Evolutionary conservation across 352 stramenopile genomes (phyloP).

Genomic region (Phytophthora agathidicida): DNA sequence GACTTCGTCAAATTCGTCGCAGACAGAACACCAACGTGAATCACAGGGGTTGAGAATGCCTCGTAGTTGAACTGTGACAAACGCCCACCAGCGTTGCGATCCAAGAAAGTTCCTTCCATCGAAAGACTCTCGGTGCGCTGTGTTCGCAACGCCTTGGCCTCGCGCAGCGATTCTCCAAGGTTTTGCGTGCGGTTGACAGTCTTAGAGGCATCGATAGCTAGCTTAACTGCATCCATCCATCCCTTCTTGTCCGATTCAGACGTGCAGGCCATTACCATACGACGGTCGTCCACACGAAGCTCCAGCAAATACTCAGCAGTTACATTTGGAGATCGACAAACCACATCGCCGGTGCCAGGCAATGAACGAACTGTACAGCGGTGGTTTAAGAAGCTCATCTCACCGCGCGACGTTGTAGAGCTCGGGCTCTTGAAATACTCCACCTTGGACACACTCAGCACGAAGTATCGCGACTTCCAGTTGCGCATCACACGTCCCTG

Average conservation of each 20-base stretch:
- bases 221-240: constrained; percentile 88
- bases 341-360: constrained; percentile 59
- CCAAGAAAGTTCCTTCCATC: constrained; percentile 71
- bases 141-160: constrained; percentile 60
- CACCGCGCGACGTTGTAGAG: constrained; percentile 72
- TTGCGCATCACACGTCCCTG: constrained; percentile 83
- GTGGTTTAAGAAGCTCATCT: constrained; percentile 82
- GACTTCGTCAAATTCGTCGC: constrained; percentile 83
- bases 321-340: constrained; percentile 79
- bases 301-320: constrained; percentile 75
- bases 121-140: constrained; percentile 75
- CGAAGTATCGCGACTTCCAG: constrained; percentile 90
- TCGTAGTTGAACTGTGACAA: constrained; percentile 90
- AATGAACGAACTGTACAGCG: constrained; percentile 82
- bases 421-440: constrained; percentile 88
- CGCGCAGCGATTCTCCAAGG: constrained; percentile 52
- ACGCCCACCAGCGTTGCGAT: constrained; percentile 67
- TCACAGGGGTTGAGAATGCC: constrained; percentile 76
- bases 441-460: constrained; percentile 87
- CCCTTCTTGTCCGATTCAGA: constrained; percentile 86
- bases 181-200: constrained; percentile 77
- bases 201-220: constrained; percentile 85
- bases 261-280: constrained; percentile 85
- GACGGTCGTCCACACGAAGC: constrained; percentile 74
- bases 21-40: constrained; percentile 82